Evolutionary conservation across 257 asterid genomes (phyloP).

Genomic region (Solanum rostratum): DNA sequence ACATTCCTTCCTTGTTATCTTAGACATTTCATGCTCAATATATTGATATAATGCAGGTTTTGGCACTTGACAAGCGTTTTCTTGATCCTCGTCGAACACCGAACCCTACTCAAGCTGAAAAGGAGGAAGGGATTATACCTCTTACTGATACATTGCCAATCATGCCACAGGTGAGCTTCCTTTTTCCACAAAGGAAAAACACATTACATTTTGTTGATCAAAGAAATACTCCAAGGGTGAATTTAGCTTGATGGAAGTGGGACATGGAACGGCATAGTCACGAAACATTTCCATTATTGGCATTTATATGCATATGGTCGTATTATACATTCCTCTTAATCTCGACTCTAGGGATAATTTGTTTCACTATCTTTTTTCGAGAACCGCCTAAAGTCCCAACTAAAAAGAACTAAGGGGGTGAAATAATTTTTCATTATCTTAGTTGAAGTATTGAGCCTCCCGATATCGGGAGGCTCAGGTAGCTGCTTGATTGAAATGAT

Average conservation of each 20-base stretch:
- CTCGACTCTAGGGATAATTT: no score
- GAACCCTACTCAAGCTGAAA: slow-evolving; percentile 91
- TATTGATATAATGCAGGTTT: slow-evolving; percentile 40
- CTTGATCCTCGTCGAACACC: slow-evolving; percentile 87
- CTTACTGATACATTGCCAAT: slow-evolving; percentile 91
- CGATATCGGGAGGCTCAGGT: no score
- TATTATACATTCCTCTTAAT: no score
- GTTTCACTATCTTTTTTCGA: no score
- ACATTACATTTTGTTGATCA: not conserved
- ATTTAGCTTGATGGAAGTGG: not conserved
- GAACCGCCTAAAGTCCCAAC: no score
- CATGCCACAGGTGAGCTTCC: slow-evolving; percentile 65
- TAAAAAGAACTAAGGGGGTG: no score
- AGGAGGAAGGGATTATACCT: slow-evolving; percentile 98
- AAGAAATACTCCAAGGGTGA: not conserved
- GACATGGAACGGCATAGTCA: not conserved
- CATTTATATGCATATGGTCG: not conserved
- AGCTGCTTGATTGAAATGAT: not conserved
- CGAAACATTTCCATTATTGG: not conserved
- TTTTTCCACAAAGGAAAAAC: not conserved
- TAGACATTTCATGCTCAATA: not conserved
- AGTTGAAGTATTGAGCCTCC: no score
- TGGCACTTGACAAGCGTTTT: slow-evolving; percentile 96
- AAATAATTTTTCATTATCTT: no score
- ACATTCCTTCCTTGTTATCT: not conserved